phyloP scores from a whole-genome alignment of 345 rosid genomes.

The Pistacia integerrima region DNA sequence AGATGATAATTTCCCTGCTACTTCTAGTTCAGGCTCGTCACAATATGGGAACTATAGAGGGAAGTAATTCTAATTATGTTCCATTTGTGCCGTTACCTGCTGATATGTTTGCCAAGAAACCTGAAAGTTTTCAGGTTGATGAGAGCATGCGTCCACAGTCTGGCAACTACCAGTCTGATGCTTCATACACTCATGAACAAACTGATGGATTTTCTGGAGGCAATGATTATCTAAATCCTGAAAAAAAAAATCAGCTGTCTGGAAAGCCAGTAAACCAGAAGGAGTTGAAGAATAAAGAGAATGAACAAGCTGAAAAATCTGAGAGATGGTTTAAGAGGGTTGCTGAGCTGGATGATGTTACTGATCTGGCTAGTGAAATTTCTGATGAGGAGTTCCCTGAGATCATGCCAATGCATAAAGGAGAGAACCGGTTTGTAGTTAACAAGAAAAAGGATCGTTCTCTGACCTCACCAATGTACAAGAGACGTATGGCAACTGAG shows the following conservation, averaged over 20 bases:
- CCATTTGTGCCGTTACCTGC: constrained; percentile 85
- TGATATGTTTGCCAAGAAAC: constrained; percentile 71
- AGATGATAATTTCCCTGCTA: constrained; percentile 33
- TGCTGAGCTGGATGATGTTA: constrained; percentile 57
- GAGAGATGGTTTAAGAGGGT: constrained; percentile 74
- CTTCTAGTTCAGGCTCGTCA: constrained; percentile 25
- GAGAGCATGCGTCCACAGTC: constrained; percentile 28
- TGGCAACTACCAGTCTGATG: constrained; percentile 17
- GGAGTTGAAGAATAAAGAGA: constrained; percentile 30
- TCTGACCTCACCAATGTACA: constrained; percentile 70
- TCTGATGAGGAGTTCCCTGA: constrained; percentile 64
- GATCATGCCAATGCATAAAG: constrained; percentile 79
- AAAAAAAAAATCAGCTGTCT: constrained; percentile 19
- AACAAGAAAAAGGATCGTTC: constrained; percentile 81
- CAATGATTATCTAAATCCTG: constrained; percentile 14
- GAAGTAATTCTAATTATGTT: constrained; percentile 40
- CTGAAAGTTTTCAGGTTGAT: constrained; percentile 33
- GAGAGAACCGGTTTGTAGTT: constrained; percentile 76
- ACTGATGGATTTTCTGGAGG: constrained; percentile 20
- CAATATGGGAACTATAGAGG: constrained; percentile 43
- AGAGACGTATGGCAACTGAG: constrained; percentile 56
- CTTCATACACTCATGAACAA: constrained; percentile 25
- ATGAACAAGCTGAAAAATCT: constrained; percentile 54
- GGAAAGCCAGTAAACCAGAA: constrained; percentile 23
- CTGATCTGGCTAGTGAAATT: constrained; percentile 43